Evolutionary conservation across 257 asterid species (phyloP).

Genomic region (Solanum neorickii): DNA sequence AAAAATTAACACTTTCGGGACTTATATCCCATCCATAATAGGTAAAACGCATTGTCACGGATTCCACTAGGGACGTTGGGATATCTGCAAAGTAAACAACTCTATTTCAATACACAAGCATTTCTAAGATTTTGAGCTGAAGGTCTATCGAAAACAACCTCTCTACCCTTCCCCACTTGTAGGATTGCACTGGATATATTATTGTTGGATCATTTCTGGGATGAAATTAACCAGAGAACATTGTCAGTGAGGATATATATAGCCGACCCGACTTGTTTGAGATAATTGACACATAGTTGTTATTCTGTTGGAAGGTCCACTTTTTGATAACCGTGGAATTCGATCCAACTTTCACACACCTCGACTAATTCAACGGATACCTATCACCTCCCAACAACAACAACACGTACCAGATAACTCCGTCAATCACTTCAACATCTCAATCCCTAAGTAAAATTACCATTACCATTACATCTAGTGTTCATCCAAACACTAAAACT

Average conservation of each 20-base stretch:
- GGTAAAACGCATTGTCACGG: not conserved
- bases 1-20: not conserved
- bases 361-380: rapidly evolving
- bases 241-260: not conserved
- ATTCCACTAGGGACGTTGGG: not conserved
- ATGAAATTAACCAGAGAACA: not conserved
- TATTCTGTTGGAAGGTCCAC: not conserved
- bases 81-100: not conserved
- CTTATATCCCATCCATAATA: not conserved
- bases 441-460: no score
- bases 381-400: not conserved
- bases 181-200: no score
- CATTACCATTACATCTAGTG: not conserved
- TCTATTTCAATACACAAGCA: not conserved
- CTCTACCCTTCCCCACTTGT: no score
- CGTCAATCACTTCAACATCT: not conserved
- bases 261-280: not conserved
- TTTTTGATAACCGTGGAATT: rapidly evolving
- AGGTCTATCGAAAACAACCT: no score
- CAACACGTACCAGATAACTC: rapidly evolving
- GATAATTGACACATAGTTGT: not conserved
- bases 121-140: no score
- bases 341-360: not conserved
- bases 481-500: not conserved
- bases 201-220: no score